Evolutionary conservation across 805 yeast genomes (phyloP), one percentile per base, ranked within the genome.

Genomic region (Wickerhamiella spandovensis): DNA sequence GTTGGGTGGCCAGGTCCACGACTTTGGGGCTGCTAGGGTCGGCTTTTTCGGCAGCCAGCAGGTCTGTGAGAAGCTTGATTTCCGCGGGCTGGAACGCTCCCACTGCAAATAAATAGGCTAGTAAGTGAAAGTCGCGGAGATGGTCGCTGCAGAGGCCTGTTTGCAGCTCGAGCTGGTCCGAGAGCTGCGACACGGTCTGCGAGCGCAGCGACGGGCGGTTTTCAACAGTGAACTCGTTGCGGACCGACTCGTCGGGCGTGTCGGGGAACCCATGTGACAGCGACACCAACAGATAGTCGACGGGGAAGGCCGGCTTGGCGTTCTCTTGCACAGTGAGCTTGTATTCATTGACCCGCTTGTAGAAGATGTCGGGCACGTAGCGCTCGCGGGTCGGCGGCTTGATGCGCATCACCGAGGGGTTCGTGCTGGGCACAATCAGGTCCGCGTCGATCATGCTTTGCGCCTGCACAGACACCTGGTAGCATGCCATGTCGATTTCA

Each of bases 321-420:
- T 85, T 83, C 42, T 79, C 77, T 59, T 87, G 87, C n/a, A 92
- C 94, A 37, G 86, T 79, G 28, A 87, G 69, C 3, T 85, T 85
- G 67, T 92, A 92, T 67, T 92, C 97, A 63, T 92, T 92, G 53
- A 78, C 75, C 63, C 78, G 80, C 65, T 80, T 79, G 71, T 83
- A 92, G 61, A 85, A 84, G 23, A 92, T 82, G 54, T 92, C 99
- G 0, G 99, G 99, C 15, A 92, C 97, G 58, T 90, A 92, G 50
- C 96, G 74, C 9, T 72, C 74, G 18, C 75, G 72, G 41, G 77
- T 76, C n/a, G 86, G 80, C 25, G 78, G 82, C 61, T 85, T 83
- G 55, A 92, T 80, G 58, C 79, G 82, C 62, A 90, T 81, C 71
- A 82, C 79, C 20, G 88, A 79, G 0, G 99, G 97, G 61, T 88